A percentile compares a stretch with the other conserved stretches of the same genome.
Conservation (phyloP, 2,329 filamentous ascomycete species). For the Alternaria sp. region DNA sequence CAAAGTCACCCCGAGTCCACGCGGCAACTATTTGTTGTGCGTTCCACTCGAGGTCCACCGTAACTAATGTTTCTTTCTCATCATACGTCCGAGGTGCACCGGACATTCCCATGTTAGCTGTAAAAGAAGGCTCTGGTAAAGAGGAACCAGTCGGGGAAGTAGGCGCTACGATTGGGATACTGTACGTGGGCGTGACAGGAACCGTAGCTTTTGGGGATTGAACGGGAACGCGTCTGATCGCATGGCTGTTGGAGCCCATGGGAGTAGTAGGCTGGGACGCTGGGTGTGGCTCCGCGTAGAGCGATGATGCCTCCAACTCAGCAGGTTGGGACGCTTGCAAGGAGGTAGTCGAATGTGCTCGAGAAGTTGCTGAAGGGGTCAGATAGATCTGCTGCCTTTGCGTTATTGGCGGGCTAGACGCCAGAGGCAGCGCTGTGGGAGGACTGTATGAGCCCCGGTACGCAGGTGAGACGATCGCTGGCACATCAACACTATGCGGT, state of each 20-base stretch:
- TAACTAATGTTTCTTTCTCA: conserved; percentile 4
- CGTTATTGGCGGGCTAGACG: not conserved
- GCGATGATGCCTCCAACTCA: conserved; percentile 1
- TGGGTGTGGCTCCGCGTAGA: not conserved
- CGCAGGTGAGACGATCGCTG: not conserved
- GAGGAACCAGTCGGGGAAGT: not conserved
- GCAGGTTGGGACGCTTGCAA: not conserved
- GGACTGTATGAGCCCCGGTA: not conserved
- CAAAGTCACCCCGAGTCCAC: conserved; percentile 30
- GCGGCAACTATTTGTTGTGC: conserved; percentile 26
- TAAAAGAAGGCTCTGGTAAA: not conserved
- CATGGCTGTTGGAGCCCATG: not conserved
- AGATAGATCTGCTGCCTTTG: not conserved
- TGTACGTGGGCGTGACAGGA: not conserved
- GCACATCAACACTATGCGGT: conserved; percentile 4
- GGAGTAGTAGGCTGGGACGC: not conserved
- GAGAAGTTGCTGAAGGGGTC: not conserved
- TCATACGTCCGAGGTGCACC: conserved; percentile 10
- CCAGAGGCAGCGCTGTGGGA: not conserved
- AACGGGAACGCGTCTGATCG: not conserved
- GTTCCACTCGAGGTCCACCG: conserved; percentile 25
- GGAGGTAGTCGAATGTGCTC: not conserved
- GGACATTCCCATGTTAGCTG: not conserved
- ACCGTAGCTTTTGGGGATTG: not conserved
- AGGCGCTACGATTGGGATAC: not conserved